Conservation (phyloP, 345 rosid species). For the Isatis tinctoria region DNA sequence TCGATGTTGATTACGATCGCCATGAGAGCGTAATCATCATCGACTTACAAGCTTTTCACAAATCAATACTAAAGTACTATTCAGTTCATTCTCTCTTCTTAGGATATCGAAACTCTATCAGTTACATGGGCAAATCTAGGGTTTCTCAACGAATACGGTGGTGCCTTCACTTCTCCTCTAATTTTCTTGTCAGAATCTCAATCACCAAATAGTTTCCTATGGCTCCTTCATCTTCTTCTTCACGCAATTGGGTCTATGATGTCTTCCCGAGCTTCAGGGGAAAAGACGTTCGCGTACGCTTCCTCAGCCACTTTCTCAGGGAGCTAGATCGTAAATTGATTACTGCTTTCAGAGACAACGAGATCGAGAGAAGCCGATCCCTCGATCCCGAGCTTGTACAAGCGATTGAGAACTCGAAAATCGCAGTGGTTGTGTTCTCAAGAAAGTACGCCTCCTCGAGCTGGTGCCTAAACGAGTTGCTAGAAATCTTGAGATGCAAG, state of each 20-base stretch:
- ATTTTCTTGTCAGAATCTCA: background rate
- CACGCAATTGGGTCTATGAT: background rate
- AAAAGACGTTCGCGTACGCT: background rate
- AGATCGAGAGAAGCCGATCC: background rate
- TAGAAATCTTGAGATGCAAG: background rate
- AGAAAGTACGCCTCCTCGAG: slow-evolving; percentile 1
- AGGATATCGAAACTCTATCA: too few species aligned
- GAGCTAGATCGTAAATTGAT: background rate
- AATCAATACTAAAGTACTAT: too few species aligned
- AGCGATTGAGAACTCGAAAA: background rate
- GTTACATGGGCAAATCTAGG: background rate
- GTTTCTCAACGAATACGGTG: background rate
- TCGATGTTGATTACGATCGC: too few species aligned
- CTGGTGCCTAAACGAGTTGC: slow-evolving; percentile 12
- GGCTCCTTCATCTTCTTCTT: too few species aligned
- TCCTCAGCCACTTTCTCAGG: slow-evolving; percentile 8
- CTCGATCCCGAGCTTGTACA: background rate
- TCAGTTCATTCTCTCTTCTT: too few species aligned
- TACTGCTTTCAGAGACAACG: background rate
- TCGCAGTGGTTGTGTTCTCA: background rate
- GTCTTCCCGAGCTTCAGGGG: slow-evolving; percentile 10
- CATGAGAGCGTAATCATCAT: too few species aligned
- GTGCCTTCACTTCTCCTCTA: background rate
- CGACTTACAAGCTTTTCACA: too few species aligned
- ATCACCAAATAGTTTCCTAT: too few species aligned